Evolutionary conservation across 768 basidiomycete species (phyloP).

Genomic region (Mycena rosella): DNA sequence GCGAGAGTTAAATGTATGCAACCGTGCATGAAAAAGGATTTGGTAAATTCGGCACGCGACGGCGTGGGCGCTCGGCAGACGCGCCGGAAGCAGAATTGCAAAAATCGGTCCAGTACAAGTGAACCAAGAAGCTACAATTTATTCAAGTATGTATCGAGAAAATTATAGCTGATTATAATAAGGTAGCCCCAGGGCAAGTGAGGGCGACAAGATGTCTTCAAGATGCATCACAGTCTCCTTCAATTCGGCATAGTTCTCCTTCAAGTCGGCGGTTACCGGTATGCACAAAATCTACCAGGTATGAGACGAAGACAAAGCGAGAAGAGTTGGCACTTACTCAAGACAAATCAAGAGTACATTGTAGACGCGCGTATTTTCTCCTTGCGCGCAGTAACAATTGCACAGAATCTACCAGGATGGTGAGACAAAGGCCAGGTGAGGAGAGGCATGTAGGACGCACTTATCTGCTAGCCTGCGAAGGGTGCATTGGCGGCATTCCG

Average conservation of each 20-base stretch:
- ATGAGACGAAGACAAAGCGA: too few species aligned
- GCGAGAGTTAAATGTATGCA: background rate
- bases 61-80: constrained; percentile 4
- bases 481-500: constrained; percentile 20
- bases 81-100: background rate
- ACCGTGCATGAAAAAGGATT: constrained; percentile 11
- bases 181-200: too few species aligned
- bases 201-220: too few species aligned
- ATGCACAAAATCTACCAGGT: background rate
- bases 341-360: constrained; percentile 3
- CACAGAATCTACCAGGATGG: constrained; percentile 22
- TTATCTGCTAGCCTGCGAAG: constrained; percentile 22
- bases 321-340: background rate
- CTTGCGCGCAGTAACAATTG: constrained; percentile 27
- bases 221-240: too few species aligned
- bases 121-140: too few species aligned
- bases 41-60: constrained; percentile 1
- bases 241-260: too few species aligned
- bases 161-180: background rate
- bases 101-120: too few species aligned
- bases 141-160: background rate
- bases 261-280: too few species aligned
- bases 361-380: constrained; percentile 14
- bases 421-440: background rate
- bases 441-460: constrained; percentile 8